Percentiles rank a stretch among this genome's conserved stretches.
These are phyloP conservation scores for Quercus suber DNA, from an alignment of 306 rosid genomes.

Conservation along the genomic window DNA sequence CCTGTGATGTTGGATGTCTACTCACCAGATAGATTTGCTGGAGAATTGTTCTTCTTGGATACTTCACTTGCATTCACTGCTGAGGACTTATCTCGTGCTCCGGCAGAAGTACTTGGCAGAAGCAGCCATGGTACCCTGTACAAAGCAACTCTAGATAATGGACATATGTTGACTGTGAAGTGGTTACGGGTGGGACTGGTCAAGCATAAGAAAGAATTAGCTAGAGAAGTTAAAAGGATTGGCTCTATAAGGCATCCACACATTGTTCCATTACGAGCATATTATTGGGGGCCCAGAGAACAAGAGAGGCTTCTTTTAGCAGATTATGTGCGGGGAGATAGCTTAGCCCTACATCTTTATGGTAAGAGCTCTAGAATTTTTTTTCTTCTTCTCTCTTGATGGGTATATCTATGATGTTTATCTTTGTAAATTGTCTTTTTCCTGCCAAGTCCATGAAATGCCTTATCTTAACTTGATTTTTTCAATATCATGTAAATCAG, in stretches of 20 bases:
- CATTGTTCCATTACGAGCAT: constrained; percentile 82
- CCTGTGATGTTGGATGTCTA: constrained; percentile 85
- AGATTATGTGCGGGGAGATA: constrained; percentile 84
- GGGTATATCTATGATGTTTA: background rate
- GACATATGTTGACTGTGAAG: constrained; percentile 92
- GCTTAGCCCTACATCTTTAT: constrained; percentile 91
- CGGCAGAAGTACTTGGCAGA: constrained; percentile 99
- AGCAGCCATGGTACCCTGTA: constrained; percentile 97
- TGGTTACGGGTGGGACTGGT: constrained; percentile 97
- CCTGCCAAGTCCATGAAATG: background rate
- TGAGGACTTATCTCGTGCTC: constrained; percentile 97
- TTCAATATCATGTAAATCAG: background rate
- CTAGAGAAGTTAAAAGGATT: constrained; percentile 88
- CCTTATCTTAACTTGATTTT: background rate
- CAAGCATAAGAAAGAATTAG: constrained; percentile 91
- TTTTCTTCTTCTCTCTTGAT: background rate
- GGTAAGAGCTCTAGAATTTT: constrained; percentile 53
- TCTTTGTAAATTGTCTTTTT: background rate
- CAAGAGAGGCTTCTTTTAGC: constrained; percentile 98
- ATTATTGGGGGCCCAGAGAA: constrained; percentile 98
- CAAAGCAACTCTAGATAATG: constrained; percentile 91
- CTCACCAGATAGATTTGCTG: constrained; percentile 96
- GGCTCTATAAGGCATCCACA: constrained; percentile 90
- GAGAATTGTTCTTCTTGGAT: constrained; percentile 84
- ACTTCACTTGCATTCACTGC: constrained; percentile 78